Percentiles rank a stretch among this genome's conserved stretches.
Conservation (phyloP, 768 basidiomycete species). For the Termitomyces sp. region DNA sequence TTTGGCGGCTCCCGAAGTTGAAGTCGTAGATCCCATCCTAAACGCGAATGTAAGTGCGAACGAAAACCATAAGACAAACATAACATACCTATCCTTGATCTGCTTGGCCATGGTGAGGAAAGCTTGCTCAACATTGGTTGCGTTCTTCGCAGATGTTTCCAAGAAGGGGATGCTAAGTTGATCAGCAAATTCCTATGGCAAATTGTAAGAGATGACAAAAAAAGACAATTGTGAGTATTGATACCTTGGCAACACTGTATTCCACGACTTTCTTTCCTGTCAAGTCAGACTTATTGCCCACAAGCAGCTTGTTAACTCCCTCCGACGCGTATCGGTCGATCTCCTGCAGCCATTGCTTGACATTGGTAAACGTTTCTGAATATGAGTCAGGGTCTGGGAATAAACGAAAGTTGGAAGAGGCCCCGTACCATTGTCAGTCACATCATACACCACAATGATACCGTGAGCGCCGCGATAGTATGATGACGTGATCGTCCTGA, state of each 20-base stretch:
- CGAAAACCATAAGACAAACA: not conserved
- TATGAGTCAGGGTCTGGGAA: not conserved
- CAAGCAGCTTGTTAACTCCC: conserved; percentile 96
- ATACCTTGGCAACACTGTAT: conserved; percentile 80
- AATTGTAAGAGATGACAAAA: not conserved
- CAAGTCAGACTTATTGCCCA: conserved; percentile 98
- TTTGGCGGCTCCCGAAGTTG: conserved; percentile 70
- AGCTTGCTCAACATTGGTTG: conserved; percentile 97
- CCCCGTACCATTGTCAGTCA: conserved; percentile 81
- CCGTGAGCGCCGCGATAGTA: conserved; percentile 99
- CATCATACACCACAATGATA: conserved; percentile 98
- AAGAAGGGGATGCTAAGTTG: conserved; percentile 92
- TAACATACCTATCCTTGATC: conserved; percentile 78
- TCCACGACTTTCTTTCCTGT: conserved; percentile 95
- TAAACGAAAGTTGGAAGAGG: not conserved
- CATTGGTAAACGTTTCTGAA: conserved; percentile 90
- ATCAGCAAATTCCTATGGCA: conserved; percentile 84
- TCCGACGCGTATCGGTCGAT: conserved; percentile 96
- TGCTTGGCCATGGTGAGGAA: conserved; percentile 99
- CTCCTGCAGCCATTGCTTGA: conserved; percentile 93
- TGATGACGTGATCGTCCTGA: conserved; percentile 98
- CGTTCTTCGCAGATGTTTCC: conserved; percentile 99
- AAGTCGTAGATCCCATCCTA: conserved; percentile 83
- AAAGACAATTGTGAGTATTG: not conserved
- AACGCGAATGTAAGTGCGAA: not conserved